Conservation (phyloP, 371 early-diverging fungal genomes). For the Choanephora cucurbitarum region DNA sequence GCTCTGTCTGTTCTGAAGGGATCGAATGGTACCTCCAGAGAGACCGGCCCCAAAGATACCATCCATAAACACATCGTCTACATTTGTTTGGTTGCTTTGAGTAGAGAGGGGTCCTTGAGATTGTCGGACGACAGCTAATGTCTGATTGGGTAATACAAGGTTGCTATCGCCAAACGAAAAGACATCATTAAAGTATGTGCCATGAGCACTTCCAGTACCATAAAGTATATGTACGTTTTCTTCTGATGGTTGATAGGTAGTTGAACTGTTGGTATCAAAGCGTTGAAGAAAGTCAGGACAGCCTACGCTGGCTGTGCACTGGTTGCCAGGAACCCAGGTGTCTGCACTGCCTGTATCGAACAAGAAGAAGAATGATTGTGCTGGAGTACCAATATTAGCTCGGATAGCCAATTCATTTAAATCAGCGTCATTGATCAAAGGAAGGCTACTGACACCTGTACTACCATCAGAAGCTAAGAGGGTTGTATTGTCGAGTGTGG, state of each 20-base stretch:
- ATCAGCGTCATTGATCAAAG: conserved; percentile 39
- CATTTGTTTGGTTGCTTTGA: conserved; percentile 40
- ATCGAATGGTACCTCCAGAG: conserved; percentile 30
- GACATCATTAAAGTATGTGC: conserved; percentile 55
- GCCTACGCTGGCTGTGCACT: conserved; percentile 22
- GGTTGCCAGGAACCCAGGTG: conserved; percentile 43
- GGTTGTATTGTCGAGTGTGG: too few species aligned
- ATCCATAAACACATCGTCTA: conserved; percentile 36
- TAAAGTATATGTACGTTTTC: conserved; percentile 60
- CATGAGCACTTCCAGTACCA: conserved; percentile 61
- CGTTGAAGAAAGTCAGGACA: conserved; percentile 35
- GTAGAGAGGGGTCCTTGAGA: conserved; percentile 18
- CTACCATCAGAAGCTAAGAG: not conserved
- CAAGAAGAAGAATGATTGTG: conserved; percentile 61
- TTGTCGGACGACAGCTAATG: conserved; percentile 36
- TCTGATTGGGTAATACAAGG: conserved; percentile 49
- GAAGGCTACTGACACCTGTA: conserved; percentile 5
- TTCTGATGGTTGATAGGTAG: conserved; percentile 42
- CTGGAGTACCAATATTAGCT: conserved; percentile 65
- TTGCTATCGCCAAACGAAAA: conserved; percentile 47
- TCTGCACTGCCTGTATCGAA: conserved; percentile 66
- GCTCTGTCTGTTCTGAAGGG: conserved; percentile 2
- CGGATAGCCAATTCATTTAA: conserved; percentile 33
- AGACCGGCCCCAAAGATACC: conserved; percentile 38
- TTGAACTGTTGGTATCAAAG: conserved; percentile 54